Conservation (phyloP, 2,329 filamentous ascomycete species). For the Beauveria sp. region DNA sequence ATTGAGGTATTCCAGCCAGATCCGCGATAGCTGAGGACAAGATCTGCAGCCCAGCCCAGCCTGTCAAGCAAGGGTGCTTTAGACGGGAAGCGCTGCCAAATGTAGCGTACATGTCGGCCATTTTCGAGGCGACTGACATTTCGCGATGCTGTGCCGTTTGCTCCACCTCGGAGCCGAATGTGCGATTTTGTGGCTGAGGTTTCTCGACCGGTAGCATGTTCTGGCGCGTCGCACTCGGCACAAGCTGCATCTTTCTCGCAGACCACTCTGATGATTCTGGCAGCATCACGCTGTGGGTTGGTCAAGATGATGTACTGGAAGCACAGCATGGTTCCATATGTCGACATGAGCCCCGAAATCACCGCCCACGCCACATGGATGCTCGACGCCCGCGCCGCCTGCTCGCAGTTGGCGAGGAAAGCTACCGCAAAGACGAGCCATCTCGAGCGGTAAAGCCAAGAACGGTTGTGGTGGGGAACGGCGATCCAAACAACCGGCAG, state of each 20-base stretch:
- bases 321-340: constrained; percentile 44
- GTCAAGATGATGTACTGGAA: constrained; percentile 45
- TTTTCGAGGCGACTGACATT: background rate
- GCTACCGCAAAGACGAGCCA: constrained; percentile 42
- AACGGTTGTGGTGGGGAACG: constrained; percentile 43
- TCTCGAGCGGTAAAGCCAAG: constrained; percentile 40
- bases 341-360: constrained; percentile 38
- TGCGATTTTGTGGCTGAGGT: background rate
- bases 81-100: constrained; percentile 53
- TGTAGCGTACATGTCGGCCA: constrained; percentile 37
- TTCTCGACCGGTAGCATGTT: background rate
- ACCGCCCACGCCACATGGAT: constrained; percentile 45
- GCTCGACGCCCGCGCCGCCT: constrained; percentile 38
- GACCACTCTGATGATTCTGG: constrained; percentile 33
- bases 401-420: constrained; percentile 34
- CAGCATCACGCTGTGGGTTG: constrained; percentile 48
- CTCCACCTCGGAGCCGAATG: too few relatives aligned
- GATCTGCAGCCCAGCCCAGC: constrained; percentile 48
- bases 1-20: constrained; percentile 53
- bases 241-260: background rate
- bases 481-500: constrained; percentile 48
- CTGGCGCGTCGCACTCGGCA: background rate
- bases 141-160: background rate
- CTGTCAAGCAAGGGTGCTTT: constrained; percentile 40
- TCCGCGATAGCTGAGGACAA: constrained; percentile 47